Evolutionary conservation across 2,329 filamentous ascomycete genomes (phyloP).

Genomic region (Colletotrichum tofieldiae): DNA sequence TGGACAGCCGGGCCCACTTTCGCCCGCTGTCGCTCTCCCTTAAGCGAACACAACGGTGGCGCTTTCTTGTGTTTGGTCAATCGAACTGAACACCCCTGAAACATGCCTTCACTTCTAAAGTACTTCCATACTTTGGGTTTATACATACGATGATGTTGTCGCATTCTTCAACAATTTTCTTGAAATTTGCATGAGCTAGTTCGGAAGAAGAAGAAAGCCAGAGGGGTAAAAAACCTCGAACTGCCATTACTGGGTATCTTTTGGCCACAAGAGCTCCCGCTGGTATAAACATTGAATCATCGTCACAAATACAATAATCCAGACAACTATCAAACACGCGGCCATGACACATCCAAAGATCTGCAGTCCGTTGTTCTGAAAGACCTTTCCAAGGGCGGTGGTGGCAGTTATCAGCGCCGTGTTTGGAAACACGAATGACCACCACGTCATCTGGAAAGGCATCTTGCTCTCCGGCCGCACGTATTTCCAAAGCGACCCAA

Average conservation of each 20-base stretch:
- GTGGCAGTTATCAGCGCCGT: conserved; percentile 84
- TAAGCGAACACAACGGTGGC: conserved; percentile 29
- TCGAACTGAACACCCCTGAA: neutral
- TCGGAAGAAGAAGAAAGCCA: too few relatives aligned
- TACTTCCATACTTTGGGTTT: neutral
- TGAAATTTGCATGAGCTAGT: neutral
- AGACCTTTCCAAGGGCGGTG: conserved; percentile 76
- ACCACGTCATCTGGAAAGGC: conserved; percentile 89
- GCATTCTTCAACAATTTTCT: neutral
- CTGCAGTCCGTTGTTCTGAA: conserved; percentile 72
- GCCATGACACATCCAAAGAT: conserved; percentile 80
- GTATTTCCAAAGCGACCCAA: conserved; percentile 82
- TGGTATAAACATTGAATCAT: conserved; percentile 80
- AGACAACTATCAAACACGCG: conserved; percentile 75
- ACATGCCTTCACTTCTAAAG: neutral
- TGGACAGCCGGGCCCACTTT: conserved; percentile 28
- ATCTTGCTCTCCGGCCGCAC: conserved; percentile 71
- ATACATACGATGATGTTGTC: neutral
- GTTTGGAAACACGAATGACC: conserved; percentile 86
- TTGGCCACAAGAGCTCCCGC: conserved; percentile 83
- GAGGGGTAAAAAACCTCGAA: too few relatives aligned
- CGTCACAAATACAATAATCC: conserved; percentile 77
- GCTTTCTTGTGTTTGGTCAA: neutral
- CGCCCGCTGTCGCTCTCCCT: conserved; percentile 25
- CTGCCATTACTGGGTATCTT: conserved; percentile 58